Base-by-base conservation (phyloP, 257 asterid species). In the Parsonsia alboflavescens region DNA sequence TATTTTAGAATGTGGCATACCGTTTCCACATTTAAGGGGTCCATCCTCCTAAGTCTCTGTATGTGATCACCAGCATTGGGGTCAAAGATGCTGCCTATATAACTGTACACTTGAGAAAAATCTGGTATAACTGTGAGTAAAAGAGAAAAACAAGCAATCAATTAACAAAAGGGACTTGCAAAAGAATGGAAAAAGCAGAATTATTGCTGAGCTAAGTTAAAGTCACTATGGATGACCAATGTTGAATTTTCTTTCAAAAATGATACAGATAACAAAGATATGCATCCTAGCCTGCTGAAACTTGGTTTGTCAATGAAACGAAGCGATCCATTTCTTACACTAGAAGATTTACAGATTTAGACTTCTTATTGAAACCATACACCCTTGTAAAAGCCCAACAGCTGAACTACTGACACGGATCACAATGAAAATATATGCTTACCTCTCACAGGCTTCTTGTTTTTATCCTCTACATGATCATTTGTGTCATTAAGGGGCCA, bases 31-130 rank as follows among this genome's bases (percentile, higher is more conserved):
- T 87, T 74, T 76, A 93, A 81, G 21, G 96, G 91, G 68, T 89
- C 94, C 97, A 93, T 86, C 77, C 71, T 82, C 78, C 80, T 80
- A 21, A 93, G 83, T 41, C 85, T 89, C 74, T 76, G 84, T 82
- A 93, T 49, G 84, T 93, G 96, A 77, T 82, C 83, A 61, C 81
- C 77, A 9, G 80, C 68, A 67, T 36, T 73, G 57, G 96, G 90
- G 74, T 95, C 98, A 75, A 93, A 89, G 78, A 93, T 86, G 48
- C 91, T 82, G 74, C 90, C 90, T 49, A 86, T 80, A 82, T 75
- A 86, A 46, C 85, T 73, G 78, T 93, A 93, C 64, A 93, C 97
- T 84, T 88, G 86, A 78, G 94, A 81, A 77, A 93, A 93, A 81
- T 93, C 96, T 12, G 97, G 97, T 78, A 77, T 79, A 26, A 75